Conservation (phyloP, 2,329 filamentous ascomycete genomes). For the Pseudocercospora cruenta region DNA sequence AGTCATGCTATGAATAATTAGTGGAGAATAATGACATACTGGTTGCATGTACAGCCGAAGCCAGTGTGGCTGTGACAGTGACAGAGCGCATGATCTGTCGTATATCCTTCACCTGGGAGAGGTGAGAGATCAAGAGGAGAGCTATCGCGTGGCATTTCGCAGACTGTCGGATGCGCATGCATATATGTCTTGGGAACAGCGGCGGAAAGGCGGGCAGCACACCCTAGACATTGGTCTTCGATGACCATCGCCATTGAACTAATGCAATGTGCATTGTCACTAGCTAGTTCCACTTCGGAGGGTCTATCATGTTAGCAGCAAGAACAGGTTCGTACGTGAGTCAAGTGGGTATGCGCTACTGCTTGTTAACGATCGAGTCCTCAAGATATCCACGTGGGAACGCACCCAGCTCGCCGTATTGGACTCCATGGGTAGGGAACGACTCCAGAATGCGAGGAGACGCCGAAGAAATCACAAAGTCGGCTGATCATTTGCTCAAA, state of each 20-base stretch:
- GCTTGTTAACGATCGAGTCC: too few relatives aligned
- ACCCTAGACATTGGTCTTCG: not conserved
- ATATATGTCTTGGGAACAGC: not conserved
- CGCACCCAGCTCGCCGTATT: not conserved
- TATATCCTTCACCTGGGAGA: not conserved
- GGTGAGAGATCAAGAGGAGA: not conserved
- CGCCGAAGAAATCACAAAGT: not conserved
- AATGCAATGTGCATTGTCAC: not conserved
- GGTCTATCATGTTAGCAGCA: not conserved
- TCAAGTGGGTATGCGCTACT: not conserved
- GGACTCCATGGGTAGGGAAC: not conserved
- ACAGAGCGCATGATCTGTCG: not conserved
- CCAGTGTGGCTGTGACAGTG: not conserved
- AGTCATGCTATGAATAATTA: not conserved
- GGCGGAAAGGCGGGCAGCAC: not conserved
- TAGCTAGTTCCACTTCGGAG: not conserved
- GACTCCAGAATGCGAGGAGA: not conserved
- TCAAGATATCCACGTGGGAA: not conserved
- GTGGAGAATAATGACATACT: not conserved
- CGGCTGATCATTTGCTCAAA: not conserved
- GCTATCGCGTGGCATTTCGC: not conserved
- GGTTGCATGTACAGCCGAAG: not conserved
- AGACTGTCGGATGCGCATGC: not conserved
- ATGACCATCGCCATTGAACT: not conserved
- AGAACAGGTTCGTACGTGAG: not conserved